phyloP scores from a whole-genome alignment of 768 basidiomycete genomes.

The Phlebiopsis gigantea region DNA sequence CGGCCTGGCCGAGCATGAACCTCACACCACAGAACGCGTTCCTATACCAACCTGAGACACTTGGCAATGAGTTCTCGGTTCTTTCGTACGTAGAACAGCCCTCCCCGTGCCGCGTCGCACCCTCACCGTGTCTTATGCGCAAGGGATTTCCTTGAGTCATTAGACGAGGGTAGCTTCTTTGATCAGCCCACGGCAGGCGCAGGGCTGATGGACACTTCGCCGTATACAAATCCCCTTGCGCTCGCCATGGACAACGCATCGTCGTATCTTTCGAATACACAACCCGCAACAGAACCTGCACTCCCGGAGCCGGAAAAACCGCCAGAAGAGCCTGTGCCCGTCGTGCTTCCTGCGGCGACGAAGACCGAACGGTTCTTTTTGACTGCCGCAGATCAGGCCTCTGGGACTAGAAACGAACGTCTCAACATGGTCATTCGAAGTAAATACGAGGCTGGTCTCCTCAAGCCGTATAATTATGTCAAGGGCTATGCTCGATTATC shows the following conservation, averaged over 20 bases:
- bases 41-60: constrained; percentile 65
- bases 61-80: constrained; percentile 80
- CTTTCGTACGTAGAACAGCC: too few relatives aligned
- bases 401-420: constrained; percentile 85
- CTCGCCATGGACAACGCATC: constrained; percentile 18
- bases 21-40: constrained; percentile 46
- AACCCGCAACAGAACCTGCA: constrained; percentile 16
- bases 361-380: constrained; percentile 87
- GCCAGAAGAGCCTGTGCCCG: constrained; percentile 38
- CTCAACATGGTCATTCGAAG: constrained; percentile 88
- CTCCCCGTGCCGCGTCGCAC: too few relatives aligned
- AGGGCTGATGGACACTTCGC: constrained; percentile 36
- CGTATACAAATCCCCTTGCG: constrained; percentile 18
- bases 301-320: constrained; percentile 22
- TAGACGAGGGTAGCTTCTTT: constrained; percentile 82
- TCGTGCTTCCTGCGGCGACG: constrained; percentile 64
- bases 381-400: constrained; percentile 91
- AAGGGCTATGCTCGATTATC: constrained; percentile 90
- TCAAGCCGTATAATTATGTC: constrained; percentile 96
- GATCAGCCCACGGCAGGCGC: constrained; percentile 45
- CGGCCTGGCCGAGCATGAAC: constrained; percentile 50
- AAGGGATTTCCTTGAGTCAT: constrained; percentile 84
- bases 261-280: constrained; percentile 22
- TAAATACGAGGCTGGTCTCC: constrained; percentile 92
- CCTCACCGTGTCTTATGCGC: not conserved